Evolutionary conservation across 257 asterid genomes (phyloP).

Genomic region (Scutellaria baicalensis): DNA sequence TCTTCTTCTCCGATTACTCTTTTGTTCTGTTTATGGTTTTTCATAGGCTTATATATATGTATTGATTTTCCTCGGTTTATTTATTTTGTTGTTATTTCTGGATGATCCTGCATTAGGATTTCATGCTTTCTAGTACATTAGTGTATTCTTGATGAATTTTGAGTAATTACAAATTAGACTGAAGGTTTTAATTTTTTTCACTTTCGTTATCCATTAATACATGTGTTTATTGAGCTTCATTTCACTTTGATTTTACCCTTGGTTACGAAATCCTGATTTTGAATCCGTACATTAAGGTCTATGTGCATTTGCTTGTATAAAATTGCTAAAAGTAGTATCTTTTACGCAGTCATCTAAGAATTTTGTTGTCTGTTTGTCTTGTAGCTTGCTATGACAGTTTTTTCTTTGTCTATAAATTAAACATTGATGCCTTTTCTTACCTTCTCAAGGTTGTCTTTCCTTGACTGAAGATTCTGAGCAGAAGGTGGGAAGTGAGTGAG

Average conservation of each 20-base stretch:
- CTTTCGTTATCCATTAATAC: background rate
- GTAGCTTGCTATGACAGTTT: no score
- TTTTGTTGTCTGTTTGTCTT: background rate
- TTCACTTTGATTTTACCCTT: background rate
- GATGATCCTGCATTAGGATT: background rate
- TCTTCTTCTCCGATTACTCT: background rate
- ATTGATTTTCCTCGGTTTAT: background rate
- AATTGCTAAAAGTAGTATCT: background rate
- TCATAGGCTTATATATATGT: background rate
- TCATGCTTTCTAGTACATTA: background rate
- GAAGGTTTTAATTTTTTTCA: background rate
- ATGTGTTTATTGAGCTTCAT: background rate
- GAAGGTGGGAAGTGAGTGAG: constrained; percentile 31
- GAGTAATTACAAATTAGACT: background rate
- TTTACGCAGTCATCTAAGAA: background rate
- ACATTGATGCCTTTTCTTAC: background rate
- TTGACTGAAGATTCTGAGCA: constrained; percentile 28
- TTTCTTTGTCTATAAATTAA: background rate
- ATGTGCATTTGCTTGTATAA: background rate
- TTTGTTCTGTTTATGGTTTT: background rate
- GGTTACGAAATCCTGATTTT: background rate
- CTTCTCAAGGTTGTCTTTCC: background rate
- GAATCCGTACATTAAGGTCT: background rate
- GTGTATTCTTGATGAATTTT: constrained; percentile 4
- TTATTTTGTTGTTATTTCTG: background rate